Conservation (phyloP, 73 alveolate genomes). For the Blepharisma japonicum region DNA sequence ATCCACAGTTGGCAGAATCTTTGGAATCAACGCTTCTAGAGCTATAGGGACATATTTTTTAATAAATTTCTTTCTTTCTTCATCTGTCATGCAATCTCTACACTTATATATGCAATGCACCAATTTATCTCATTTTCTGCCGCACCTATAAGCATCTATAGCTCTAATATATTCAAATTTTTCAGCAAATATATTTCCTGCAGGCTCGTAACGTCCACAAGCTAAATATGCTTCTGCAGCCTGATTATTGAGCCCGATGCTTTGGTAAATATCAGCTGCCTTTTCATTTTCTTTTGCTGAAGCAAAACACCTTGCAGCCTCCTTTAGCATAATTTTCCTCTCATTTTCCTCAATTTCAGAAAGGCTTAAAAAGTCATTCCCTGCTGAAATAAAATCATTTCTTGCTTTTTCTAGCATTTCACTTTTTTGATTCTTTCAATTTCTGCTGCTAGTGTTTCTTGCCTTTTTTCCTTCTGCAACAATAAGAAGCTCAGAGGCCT, state of each 20-base stretch:
- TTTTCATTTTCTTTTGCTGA: conserved; percentile 53
- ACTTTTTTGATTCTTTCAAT: neutral
- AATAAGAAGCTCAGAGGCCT: neutral
- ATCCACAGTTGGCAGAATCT: neutral
- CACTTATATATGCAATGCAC: conserved; percentile 45
- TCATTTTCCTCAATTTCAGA: conserved; percentile 20
- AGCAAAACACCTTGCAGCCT: conserved; percentile 71
- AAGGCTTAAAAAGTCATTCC: neutral
- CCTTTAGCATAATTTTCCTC: conserved; percentile 17
- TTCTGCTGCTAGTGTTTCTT: neutral
- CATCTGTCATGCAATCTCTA: conserved; percentile 55
- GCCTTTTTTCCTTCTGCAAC: neutral
- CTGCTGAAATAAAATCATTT: neutral
- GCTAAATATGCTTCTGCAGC: conserved; percentile 71
- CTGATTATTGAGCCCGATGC: conserved; percentile 38
- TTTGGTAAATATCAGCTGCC: conserved; percentile 55
- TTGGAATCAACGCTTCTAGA: conserved; percentile 37
- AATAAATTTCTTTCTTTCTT: conserved; percentile 52
- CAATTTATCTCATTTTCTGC: conserved; percentile 41
- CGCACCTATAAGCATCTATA: conserved; percentile 38
- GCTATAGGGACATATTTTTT: conserved; percentile 69
- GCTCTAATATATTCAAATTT: conserved; percentile 36
- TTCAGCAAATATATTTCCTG: conserved; percentile 35
- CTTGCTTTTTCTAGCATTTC: neutral
- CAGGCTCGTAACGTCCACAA: conserved; percentile 32